Evolutionary conservation across 768 basidiomycete genomes (phyloP), one percentile per base, ranked within the genome.

Genomic region (Rhodotorula toruloides): DNA sequence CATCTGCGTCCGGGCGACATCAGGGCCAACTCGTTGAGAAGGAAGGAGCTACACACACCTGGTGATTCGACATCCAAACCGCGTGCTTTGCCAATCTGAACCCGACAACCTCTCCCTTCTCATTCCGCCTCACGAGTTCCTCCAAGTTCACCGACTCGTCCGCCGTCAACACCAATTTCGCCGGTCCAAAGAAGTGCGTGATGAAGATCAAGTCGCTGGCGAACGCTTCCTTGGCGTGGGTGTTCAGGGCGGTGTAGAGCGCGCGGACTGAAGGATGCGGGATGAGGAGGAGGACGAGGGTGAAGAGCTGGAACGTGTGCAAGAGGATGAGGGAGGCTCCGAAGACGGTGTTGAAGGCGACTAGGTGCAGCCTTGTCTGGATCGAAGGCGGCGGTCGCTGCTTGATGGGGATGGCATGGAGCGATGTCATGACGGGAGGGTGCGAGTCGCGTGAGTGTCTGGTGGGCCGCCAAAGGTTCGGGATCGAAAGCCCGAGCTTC

Each of bases 11-110:
- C 21, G 34, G 40, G 5, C 46, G 21, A 44, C 25, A 44, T 87
- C 88, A 89, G 77, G 89, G 87, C 9, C 84, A 82, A 25, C 9
- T 9, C 3, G 19, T 14, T 5, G 32, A 27, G 32, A 27, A 47
- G 42, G 86, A 81, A 88, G 89, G 32, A 21, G 25, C 22, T 1
- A 62, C 31, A 34, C 65, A 5, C 65, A 91, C 90, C 81, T 93
- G 94, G 76, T 99, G 94, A 76, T 99, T 99, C 21, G 90, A 85
- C 73, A 92, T 89, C 68, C 91, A 78, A 32, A 98, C 86, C 40
- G 86, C 83, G 76, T 90, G 87, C 69, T 83, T 83, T 2, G 91
- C 90, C 25, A 96, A 77, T 61, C 85, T 83, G 58, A 97, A 78
- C 13, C 80, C 81, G 4, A 82, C 76, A 39, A 87, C 81, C 42